These are phyloP conservation scores for Euphorbia peplus DNA, from an alignment of 345 rosid genomes.

Conservation along the genomic window DNA sequence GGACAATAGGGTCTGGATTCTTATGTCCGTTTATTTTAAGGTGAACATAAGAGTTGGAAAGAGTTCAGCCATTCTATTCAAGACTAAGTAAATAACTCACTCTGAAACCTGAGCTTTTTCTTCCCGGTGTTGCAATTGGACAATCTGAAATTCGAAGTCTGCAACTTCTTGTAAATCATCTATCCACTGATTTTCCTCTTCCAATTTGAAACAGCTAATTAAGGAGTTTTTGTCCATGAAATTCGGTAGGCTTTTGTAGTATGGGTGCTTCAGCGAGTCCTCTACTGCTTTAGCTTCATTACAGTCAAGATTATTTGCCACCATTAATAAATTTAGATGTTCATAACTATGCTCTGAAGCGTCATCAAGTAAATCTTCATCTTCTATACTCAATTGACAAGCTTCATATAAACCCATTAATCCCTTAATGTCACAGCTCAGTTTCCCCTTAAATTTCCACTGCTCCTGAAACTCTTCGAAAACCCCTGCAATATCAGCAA, in stretches of 20 bases:
- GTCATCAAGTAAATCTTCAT: conserved; percentile 45
- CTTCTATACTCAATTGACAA: conserved; percentile 40
- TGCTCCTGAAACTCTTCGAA: conserved; percentile 30
- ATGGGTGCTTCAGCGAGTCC: conserved; percentile 30
- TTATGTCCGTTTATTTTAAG: too few relatives aligned
- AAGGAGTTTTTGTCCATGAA: conserved; percentile 25
- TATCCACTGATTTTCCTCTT: conserved; percentile 27
- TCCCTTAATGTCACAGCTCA: conserved; percentile 29
- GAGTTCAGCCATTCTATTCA: too few relatives aligned
- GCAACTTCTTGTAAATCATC: conserved; percentile 35
- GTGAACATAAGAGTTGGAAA: too few relatives aligned
- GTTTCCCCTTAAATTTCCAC: conserved; percentile 20
- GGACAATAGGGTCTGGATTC: too few relatives aligned
- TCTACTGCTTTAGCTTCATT: conserved; percentile 20
- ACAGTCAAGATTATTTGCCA: not conserved
- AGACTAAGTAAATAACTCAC: conserved; percentile 17
- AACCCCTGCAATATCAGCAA: conserved; percentile 24
- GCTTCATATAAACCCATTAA: conserved; percentile 52
- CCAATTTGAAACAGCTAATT: conserved; percentile 2
- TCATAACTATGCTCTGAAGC: conserved; percentile 23
- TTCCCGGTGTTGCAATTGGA: conserved; percentile 27
- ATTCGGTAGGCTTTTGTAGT: conserved; percentile 37
- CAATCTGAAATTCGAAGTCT: conserved; percentile 27
- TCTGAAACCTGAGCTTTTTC: conserved; percentile 29
- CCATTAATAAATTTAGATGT: conserved; percentile 21